phyloP scores from a whole-genome alignment of 192 early-diverging fungal species.

The Obelidium mucronatum region DNA sequence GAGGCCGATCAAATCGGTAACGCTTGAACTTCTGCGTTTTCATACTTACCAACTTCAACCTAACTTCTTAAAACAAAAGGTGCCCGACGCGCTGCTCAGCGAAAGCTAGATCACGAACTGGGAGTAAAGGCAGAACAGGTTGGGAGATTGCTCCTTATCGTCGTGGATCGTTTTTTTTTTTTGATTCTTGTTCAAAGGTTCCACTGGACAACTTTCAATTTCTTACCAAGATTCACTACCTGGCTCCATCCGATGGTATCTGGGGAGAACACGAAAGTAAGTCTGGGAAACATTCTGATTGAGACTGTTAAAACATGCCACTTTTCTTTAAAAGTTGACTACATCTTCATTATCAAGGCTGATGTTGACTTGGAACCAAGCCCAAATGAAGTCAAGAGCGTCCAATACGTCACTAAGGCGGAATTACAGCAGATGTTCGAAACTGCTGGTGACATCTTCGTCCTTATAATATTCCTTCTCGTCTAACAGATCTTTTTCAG shows the following conservation, averaged over 20 bases:
- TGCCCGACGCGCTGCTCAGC: slow-evolving; percentile 85
- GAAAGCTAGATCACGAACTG: slow-evolving; percentile 96
- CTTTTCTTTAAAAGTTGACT: slow-evolving; percentile 71
- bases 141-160: background rate
- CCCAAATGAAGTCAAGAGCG: slow-evolving; percentile 89
- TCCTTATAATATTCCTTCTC: background rate
- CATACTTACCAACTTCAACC: too few relatives aligned
- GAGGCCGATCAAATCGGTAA: slow-evolving; percentile 77
- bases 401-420: slow-evolving; percentile 81
- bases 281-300: slow-evolving; percentile 24
- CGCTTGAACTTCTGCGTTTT: too few relatives aligned
- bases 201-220: slow-evolving; percentile 85
- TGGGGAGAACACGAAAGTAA: slow-evolving; percentile 98
- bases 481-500: too few relatives aligned
- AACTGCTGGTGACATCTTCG: slow-evolving; percentile 56
- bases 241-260: slow-evolving; percentile 91
- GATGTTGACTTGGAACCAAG: slow-evolving; percentile 79
- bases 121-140: slow-evolving; percentile 70
- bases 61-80: slow-evolving; percentile 58
- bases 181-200: slow-evolving; percentile 56
- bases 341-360: slow-evolving; percentile 89
- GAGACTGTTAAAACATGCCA: background rate
- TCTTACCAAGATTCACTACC: slow-evolving; percentile 95
- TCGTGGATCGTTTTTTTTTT: background rate
- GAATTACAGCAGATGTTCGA: slow-evolving; percentile 82